Conservation (phyloP, 208 protist species). For the Crithidia sp. region DNA sequence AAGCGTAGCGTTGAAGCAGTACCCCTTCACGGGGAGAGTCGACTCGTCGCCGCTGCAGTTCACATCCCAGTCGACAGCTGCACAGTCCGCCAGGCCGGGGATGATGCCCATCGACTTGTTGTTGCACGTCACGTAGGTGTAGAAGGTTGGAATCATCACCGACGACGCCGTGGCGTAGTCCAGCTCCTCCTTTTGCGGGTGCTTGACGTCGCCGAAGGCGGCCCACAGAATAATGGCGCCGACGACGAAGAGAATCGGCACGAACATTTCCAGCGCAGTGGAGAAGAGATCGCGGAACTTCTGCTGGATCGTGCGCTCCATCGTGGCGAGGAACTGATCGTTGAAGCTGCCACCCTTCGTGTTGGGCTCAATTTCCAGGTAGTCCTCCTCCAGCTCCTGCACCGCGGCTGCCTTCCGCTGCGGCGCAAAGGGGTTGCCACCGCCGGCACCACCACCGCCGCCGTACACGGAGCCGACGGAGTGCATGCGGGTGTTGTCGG, state of each 20-base stretch:
- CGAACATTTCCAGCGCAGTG: slow-evolving; percentile 44
- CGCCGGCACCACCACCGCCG: not conserved
- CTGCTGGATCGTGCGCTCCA: slow-evolving; percentile 53
- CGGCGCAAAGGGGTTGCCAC: not conserved
- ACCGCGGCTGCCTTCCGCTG: not conserved
- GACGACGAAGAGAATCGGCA: slow-evolving; percentile 58
- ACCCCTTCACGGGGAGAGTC: slow-evolving; percentile 40
- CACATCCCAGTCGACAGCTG: not conserved
- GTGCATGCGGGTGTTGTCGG: slow-evolving; percentile 23
- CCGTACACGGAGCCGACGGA: slow-evolving; percentile 22
- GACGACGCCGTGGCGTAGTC: slow-evolving; percentile 16
- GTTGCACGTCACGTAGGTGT: slow-evolving; percentile 37
- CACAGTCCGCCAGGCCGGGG: slow-evolving; percentile 20
- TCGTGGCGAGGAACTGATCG: slow-evolving; percentile 49
- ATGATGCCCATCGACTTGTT: slow-evolving; percentile 24
- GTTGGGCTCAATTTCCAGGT: slow-evolving; percentile 36
- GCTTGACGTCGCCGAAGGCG: slow-evolving; percentile 40
- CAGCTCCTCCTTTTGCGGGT: slow-evolving; percentile 8
- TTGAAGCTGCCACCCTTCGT: slow-evolving; percentile 41
- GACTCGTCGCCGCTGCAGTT: slow-evolving; percentile 55
- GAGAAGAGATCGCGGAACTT: slow-evolving; percentile 32
- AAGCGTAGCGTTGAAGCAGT: slow-evolving; percentile 26
- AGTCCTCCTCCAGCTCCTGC: slow-evolving; percentile 14
- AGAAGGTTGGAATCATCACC: slow-evolving; percentile 21
- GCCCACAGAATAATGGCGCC: slow-evolving; percentile 51